Base-by-base conservation (phyloP, 2,329 filamentous ascomycete species). In the Leptographium wingfieldii region DNA sequence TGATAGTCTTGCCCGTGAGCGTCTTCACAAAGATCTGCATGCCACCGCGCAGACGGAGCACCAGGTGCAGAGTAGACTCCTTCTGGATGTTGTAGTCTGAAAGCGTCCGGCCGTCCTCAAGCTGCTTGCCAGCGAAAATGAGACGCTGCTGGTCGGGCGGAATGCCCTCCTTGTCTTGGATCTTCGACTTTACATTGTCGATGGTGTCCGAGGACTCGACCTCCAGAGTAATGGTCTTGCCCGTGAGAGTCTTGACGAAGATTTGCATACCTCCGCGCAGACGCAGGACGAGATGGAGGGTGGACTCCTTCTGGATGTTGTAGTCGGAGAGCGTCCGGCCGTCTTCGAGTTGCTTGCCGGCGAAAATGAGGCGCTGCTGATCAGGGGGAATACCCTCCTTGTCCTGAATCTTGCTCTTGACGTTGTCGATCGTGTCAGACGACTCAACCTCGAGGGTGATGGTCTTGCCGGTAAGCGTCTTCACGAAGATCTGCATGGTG, bases 61-160 rank as follows among this genome's bases (percentile, higher is more conserved):
- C 90, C 56, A 94, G 77, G 69, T 94, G 90, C 1, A 95, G 85
- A 1, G 89, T 95, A 0, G 83, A 88, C 72, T 95, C 90, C 79
- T 95, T 95, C 76, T 96, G 91, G 58, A 96, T 96, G 77, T 95
- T 95, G 83, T 96, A 96, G 73, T 95, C 91, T 63, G 83, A 86
- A 0, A 95, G 80, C 33, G 91, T 95, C 59, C 92, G 90, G 64
- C 92, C 92, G 67, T 97, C 92, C 74, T 97, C 92, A 4, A 96
- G 84, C 73, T 96, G 92, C 82, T 96, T 96, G 60, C 92, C 92
- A 53, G 92, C 92, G 67, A 96, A 96, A 73, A 96, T 96, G 66
- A 96, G 75, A 68, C 92, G 92, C 79, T 96, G 92, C 76, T 97
- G 92, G 71, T 96, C 92, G 12, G 92, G 92, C 55, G 92, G 92